Evolutionary conservation across 23 red algal genomes (phyloP).

Genomic region (Gracilariopsis chorda): DNA sequence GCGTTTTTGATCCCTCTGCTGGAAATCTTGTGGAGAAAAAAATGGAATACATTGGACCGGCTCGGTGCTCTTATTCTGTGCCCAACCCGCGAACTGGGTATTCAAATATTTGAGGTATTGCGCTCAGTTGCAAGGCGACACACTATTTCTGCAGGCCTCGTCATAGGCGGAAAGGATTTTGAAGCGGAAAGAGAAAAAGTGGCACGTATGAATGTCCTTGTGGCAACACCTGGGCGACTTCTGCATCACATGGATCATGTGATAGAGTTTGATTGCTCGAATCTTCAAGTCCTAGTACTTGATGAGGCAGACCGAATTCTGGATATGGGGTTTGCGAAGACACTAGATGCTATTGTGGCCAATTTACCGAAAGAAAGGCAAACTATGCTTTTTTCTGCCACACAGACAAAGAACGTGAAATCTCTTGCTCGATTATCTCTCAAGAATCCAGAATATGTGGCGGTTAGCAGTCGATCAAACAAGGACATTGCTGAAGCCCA

Average conservation of each 20-base stretch:
- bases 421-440: slow-evolving; percentile 85
- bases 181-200: slow-evolving; percentile 86
- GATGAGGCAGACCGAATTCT: slow-evolving; percentile 99
- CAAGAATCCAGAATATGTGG: slow-evolving; percentile 83
- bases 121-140: slow-evolving; percentile 73
- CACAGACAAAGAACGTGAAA: slow-evolving; percentile 88
- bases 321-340: slow-evolving; percentile 92
- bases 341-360: slow-evolving; percentile 94
- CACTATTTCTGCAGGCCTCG: slow-evolving; percentile 83
- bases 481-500: neutral
- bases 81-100: slow-evolving; percentile 90
- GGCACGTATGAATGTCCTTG: slow-evolving; percentile 88
- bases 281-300: slow-evolving; percentile 78
- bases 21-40: slow-evolving; percentile 72
- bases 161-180: slow-evolving; percentile 92
- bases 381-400: slow-evolving; percentile 96
- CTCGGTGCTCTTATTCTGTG: slow-evolving; percentile 91
- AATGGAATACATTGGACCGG: slow-evolving; percentile 83
- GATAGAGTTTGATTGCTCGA: slow-evolving; percentile 66
- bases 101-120: slow-evolving; percentile 97
- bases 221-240: slow-evolving; percentile 93
- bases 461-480: neutral
- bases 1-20: slow-evolving; percentile 88
- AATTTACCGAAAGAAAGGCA: slow-evolving; percentile 80
- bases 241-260: slow-evolving; percentile 97